Conservation (phyloP, 148 eudicot species). For the Rhododendron mucronatum region DNA sequence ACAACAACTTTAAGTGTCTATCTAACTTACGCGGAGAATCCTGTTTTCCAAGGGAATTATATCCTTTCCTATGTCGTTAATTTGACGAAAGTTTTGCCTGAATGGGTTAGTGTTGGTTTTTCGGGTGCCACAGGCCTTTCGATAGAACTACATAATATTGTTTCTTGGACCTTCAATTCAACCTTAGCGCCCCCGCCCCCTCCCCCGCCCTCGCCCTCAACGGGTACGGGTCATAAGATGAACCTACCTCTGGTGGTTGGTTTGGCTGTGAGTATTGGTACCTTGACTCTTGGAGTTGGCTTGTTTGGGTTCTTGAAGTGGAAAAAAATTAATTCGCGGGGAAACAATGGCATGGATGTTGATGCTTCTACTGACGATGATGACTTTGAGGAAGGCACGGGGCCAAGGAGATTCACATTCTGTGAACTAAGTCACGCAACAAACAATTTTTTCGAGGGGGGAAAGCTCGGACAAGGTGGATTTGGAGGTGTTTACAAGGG, state of each 20-base stretch:
- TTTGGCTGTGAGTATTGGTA: background rate
- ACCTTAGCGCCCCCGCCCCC: background rate
- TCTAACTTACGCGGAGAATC: background rate
- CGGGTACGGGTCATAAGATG: background rate
- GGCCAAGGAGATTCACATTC: background rate
- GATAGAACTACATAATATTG: background rate
- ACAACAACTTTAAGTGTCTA: background rate
- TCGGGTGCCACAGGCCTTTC: background rate
- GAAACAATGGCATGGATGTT: background rate
- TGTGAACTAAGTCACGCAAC: background rate
- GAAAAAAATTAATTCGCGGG: background rate
- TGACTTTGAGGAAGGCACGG: background rate
- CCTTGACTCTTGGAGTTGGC: background rate
- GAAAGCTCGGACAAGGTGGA: slow-evolving; percentile 3
- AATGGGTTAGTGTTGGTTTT: slow-evolving; percentile 2
- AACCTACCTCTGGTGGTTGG: background rate
- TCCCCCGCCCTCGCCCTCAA: too few species aligned
- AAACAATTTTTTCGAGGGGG: background rate
- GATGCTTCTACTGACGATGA: background rate
- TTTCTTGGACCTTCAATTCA: background rate
- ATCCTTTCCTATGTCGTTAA: background rate
- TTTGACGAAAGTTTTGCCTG: background rate
- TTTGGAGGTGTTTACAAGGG: background rate
- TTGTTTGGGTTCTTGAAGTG: background rate
- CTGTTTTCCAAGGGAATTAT: background rate